Percentiles rank a stretch among this genome's conserved stretches.
These are phyloP conservation scores for Lumnitzera racemosa DNA, from an alignment of 345 rosid species.

Conservation along the genomic window DNA sequence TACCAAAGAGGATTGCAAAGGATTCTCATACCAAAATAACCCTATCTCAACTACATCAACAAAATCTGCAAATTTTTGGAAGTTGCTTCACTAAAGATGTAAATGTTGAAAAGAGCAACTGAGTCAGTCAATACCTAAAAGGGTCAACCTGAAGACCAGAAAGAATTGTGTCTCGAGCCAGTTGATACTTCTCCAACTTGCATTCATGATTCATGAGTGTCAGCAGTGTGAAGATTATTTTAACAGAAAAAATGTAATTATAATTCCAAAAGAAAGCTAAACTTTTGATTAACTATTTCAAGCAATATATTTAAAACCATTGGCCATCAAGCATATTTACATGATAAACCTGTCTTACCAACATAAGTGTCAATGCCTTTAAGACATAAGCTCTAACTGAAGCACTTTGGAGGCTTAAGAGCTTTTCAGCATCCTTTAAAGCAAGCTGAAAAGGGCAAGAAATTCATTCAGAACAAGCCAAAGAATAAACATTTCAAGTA, in stretches of 20 bases:
- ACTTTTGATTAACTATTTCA: not conserved
- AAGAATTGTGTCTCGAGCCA: conserved; percentile 61
- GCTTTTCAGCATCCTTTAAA: conserved; percentile 85
- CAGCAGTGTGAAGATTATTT: conserved; percentile 3
- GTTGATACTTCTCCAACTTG: conserved; percentile 87
- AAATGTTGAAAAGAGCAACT: not conserved
- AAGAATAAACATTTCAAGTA: conserved; percentile 6
- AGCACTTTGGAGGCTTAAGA: conserved; percentile 42
- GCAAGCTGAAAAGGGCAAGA: conserved; percentile 60
- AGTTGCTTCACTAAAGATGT: no score
- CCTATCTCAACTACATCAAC: no score
- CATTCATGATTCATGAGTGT: conserved; percentile 4
- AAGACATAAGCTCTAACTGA: conserved; percentile 46
- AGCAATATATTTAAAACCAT: not conserved
- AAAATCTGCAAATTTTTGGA: no score
- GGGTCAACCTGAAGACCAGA: conserved; percentile 94
- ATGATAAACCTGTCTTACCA: conserved; percentile 38
- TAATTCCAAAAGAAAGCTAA: not conserved
- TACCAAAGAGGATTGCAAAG: conserved; percentile 27
- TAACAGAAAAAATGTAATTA: not conserved
- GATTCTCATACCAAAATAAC: not conserved
- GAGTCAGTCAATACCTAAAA: conserved; percentile 43
- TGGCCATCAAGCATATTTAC: not conserved
- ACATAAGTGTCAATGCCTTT: conserved; percentile 63
- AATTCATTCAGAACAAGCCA: conserved; percentile 1